These are phyloP conservation scores for Lichtheimia hyalospora DNA, from an alignment of 371 early-diverging fungal genomes.

Conservation along the genomic window DNA sequence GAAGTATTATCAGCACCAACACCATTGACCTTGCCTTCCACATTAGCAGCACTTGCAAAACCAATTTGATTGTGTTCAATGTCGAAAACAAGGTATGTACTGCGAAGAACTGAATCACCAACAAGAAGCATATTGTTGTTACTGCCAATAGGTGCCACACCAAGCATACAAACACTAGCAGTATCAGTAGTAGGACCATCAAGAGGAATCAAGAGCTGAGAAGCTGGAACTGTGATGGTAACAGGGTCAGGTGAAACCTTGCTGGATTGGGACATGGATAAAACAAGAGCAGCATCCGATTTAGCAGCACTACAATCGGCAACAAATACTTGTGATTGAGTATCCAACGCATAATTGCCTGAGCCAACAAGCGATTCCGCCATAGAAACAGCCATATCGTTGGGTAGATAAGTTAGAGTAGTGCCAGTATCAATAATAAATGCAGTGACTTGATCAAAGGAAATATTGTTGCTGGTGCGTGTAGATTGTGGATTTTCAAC, in stretches of 20 bases:
- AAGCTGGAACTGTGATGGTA: slow-evolving; percentile 27
- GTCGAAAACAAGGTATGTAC: slow-evolving; percentile 47
- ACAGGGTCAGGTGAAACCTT: slow-evolving; percentile 16
- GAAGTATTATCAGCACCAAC: background rate
- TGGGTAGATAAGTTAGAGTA: slow-evolving; percentile 42
- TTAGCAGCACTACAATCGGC: slow-evolving; percentile 23
- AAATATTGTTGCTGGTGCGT: slow-evolving; percentile 5
- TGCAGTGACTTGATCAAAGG: slow-evolving; percentile 19
- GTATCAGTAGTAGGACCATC: slow-evolving; percentile 13
- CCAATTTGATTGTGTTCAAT: slow-evolving; percentile 34
- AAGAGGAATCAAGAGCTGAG: slow-evolving; percentile 35
- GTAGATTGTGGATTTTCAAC: slow-evolving; percentile 13
- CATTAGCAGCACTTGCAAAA: slow-evolving; percentile 36
- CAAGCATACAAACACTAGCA: slow-evolving; percentile 36
- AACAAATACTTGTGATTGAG: slow-evolving; percentile 20
- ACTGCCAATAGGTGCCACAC: slow-evolving; percentile 32
- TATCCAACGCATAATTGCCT: slow-evolving; percentile 13
- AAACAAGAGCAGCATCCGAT: slow-evolving; percentile 21
- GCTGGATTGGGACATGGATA: slow-evolving; percentile 28
- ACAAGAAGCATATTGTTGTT: slow-evolving; percentile 24
- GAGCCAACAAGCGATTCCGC: slow-evolving; percentile 22
- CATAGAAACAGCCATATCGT: slow-evolving; percentile 17
- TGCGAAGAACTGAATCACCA: slow-evolving; percentile 40
- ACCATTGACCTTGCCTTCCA: slow-evolving; percentile 30
- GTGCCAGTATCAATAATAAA: slow-evolving; percentile 48